Evolutionary conservation across 2,329 filamentous ascomycete species (phyloP).

Genomic region (Elsinoe necatrix): DNA sequence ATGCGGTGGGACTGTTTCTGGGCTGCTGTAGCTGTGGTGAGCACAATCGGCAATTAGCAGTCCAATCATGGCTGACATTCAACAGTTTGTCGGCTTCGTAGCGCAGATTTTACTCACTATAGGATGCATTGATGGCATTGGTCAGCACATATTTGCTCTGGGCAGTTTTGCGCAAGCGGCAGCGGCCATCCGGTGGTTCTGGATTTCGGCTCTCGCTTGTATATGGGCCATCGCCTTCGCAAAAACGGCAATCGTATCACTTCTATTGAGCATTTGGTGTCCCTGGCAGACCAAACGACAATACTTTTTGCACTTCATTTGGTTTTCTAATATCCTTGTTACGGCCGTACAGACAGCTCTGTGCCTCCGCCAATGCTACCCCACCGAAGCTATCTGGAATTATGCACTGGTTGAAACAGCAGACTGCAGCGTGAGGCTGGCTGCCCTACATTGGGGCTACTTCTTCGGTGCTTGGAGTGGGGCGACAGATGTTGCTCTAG

Average conservation of each 20-base stretch:
- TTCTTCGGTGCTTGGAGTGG: constrained; percentile 1
- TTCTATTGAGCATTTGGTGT: constrained; percentile 5
- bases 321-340: neutral
- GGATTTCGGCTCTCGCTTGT: neutral
- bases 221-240: constrained; percentile 3
- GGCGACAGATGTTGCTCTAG: constrained; percentile 21
- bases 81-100: neutral
- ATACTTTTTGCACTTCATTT: neutral
- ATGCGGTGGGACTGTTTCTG: constrained; percentile 1
- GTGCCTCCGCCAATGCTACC: neutral
- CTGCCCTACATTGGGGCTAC: constrained; percentile 1
- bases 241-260: neutral
- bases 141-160: neutral
- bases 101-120: neutral
- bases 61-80: neutral
- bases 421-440: neutral
- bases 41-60: neutral
- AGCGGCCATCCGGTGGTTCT: neutral
- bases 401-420: neutral
- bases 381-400: neutral
- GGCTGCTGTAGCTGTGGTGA: constrained; percentile 1
- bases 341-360: neutral
- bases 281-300: constrained; percentile 5
- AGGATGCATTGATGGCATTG: neutral
- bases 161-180: neutral